Base-by-base conservation (phyloP, 345 rosid species). In the Eucalyptus shirleyi region DNA sequence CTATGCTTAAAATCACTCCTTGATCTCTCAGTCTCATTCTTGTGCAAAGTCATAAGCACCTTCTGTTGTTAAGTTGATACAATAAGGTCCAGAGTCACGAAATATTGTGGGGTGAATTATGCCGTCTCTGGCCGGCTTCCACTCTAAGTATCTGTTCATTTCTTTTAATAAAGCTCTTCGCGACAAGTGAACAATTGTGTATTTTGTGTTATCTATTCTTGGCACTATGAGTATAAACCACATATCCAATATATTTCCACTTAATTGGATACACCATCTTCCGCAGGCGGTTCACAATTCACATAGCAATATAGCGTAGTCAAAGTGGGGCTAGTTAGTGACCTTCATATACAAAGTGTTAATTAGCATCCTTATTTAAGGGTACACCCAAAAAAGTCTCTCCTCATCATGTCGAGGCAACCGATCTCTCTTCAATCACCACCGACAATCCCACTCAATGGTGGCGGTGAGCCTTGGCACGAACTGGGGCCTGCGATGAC, bases 381-480 rank as follows among this genome's bases (percentile, higher is more conserved):
- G 56, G 9, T 21, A 21, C 28, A 3, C 14, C 28, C 15, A 21
- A 19, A 77, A 40, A 3, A 40, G 47, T 77, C 83, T 77, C 83
- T 77, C 47, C 30, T 77, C 82, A 37, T 37, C 15, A 2, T 21
- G 82, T 19, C 12, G 45, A 72, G 7, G 42, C 17, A 30, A 86
- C 26, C 17, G 55, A 37, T 86, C 89, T 59, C 56, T 65, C 89
- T 62, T 65, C 53, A 59, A 87, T 67, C 16, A 28, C 81, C 89
- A 94, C 95, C 89, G 91, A 95, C 28, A 97, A 92, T 10, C 99
- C 98, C 49, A 97, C 99, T 47, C 91, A 50, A 96, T 91, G 56
- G 95, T 96, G 59, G 97, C 96, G 0, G 97, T 95, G 7, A 97
- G 94, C 17, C 99, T 96, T 2, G 99, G 96, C 6, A 93, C 90